A percentile compares a stretch with the other conserved stretches of the same genome.
Evolutionary conservation across 2,329 filamentous ascomycete species (phyloP).

Genomic region (Amylocarpus encephaloides): DNA sequence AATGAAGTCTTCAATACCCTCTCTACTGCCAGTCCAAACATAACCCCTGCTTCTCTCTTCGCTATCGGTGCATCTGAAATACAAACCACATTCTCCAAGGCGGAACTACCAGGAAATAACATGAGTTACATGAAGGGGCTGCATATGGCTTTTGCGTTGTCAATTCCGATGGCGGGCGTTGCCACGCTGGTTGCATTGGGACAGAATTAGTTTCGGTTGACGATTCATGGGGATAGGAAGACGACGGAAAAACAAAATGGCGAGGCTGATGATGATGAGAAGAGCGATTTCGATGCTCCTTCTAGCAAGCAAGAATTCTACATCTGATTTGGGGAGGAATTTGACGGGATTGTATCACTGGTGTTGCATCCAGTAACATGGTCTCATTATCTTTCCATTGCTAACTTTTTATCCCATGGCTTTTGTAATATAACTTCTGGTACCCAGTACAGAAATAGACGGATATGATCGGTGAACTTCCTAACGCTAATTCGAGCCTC

Average conservation of each 20-base stretch:
- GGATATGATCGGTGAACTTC: constrained; percentile 34
- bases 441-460: constrained; percentile 37
- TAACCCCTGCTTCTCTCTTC: constrained; percentile 38
- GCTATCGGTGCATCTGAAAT: constrained; percentile 53
- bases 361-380: too few species aligned
- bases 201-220: too few species aligned
- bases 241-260: too few species aligned
- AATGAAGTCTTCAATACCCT: constrained; percentile 30
- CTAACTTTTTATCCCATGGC: constrained; percentile 40
- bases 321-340: too few species aligned
- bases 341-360: too few species aligned
- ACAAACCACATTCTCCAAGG: constrained; percentile 41
- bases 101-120: constrained; percentile 47
- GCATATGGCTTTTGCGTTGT: constrained; percentile 46
- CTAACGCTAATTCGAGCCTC: constrained; percentile 35
- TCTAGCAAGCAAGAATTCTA: too few species aligned
- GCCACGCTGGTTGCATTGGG: constrained; percentile 1
- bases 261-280: too few species aligned
- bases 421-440: constrained; percentile 42
- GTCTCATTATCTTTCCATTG: too few species aligned
- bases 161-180: constrained; percentile 37
- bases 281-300: too few species aligned
- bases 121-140: constrained; percentile 50
- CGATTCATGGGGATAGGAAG: too few species aligned
- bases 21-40: constrained; percentile 32